phyloP scores from a whole-genome alignment of 192 early-diverging fungal genomes.

The Chytriomyces sp. region DNA sequence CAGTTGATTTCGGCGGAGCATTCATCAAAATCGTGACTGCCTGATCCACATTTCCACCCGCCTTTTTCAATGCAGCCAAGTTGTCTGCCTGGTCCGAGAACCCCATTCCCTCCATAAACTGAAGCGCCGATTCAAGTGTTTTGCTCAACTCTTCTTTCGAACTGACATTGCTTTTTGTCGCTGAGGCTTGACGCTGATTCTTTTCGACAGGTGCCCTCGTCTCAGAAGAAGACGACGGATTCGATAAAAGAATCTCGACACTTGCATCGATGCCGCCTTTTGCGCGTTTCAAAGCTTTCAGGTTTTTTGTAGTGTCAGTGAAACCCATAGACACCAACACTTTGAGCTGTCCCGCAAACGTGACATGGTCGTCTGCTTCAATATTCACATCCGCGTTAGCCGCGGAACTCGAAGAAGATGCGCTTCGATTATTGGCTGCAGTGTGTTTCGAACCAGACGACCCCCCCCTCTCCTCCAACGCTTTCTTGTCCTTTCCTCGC shows the following conservation, averaged over 20 bases:
- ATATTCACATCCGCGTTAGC: not conserved
- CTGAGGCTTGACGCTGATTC: not conserved
- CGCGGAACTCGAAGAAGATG: not conserved
- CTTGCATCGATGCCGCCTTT: slow-evolving; percentile 78
- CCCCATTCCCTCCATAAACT: slow-evolving; percentile 71
- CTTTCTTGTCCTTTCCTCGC: slow-evolving; percentile 2
- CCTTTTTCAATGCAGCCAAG: slow-evolving; percentile 68
- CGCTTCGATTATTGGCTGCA: not conserved
- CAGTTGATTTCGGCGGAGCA: slow-evolving; percentile 24
- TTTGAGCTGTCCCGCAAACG: slow-evolving; percentile 42
- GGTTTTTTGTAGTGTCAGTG: slow-evolving; percentile 67
- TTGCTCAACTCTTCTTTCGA: slow-evolving; percentile 50
- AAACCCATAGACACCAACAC: slow-evolving; percentile 82
- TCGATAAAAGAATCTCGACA: slow-evolving; percentile 61
- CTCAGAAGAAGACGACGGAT: not conserved
- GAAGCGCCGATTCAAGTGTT: slow-evolving; percentile 44
- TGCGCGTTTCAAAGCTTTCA: slow-evolving; percentile 70
- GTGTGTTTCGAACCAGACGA: not conserved
- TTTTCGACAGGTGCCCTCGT: not conserved
- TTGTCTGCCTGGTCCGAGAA: slow-evolving; percentile 74
- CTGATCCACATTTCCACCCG: slow-evolving; percentile 76
- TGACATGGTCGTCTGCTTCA: slow-evolving; percentile 33
- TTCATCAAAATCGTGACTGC: slow-evolving; percentile 70
- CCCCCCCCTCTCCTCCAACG: not conserved
- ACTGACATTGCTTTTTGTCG: not conserved